A percentile compares a stretch with the other conserved stretches of the same genome.
Evolutionary conservation across 208 protist species (phyloP).

Genomic region (Strigomonas oncopelti): DNA sequence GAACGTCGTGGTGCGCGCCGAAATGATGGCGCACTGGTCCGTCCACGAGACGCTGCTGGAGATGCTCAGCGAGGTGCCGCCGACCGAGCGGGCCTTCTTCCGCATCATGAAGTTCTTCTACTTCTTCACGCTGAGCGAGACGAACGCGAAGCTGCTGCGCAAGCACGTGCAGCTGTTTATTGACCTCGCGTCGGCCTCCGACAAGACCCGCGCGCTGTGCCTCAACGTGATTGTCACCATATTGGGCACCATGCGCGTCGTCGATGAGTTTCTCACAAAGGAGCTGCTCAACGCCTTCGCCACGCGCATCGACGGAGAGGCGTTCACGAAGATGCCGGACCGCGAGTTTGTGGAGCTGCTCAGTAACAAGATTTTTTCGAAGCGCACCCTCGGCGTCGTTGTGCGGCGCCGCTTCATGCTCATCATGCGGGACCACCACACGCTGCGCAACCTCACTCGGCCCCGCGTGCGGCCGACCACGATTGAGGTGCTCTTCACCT

Average conservation of each 20-base stretch:
- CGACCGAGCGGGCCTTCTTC: constrained; percentile 28
- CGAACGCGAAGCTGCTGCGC: constrained; percentile 48
- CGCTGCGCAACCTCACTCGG: constrained; percentile 32
- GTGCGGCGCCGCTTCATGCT: constrained; percentile 68
- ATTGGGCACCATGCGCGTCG: constrained; percentile 44
- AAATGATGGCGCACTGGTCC: constrained; percentile 69
- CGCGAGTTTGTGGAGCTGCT: constrained; percentile 57
- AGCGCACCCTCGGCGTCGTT: constrained; percentile 34
- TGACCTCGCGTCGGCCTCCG: constrained; percentile 13
- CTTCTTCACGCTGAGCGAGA: constrained; percentile 52
- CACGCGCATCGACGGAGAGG: constrained; percentile 37
- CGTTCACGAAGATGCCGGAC: constrained; percentile 45
- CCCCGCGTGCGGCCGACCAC: constrained; percentile 21
- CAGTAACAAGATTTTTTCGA: constrained; percentile 49
- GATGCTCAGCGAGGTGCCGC: constrained; percentile 43
- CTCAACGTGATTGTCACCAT: constrained; percentile 63
- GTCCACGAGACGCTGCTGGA: constrained; percentile 61
- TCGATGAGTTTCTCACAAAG: constrained; percentile 54
- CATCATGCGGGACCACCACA: constrained; percentile 52
- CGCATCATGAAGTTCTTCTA: constrained; percentile 74
- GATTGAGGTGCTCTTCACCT: constrained; percentile 46
- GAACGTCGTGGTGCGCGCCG: constrained; percentile 47
- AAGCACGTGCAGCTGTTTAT: constrained; percentile 47
- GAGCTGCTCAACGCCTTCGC: constrained; percentile 42
- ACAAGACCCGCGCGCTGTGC: constrained; percentile 30